A percentile compares a stretch with the other conserved stretches of the same genome.
Evolutionary conservation across 768 basidiomycete genomes (phyloP).

Genomic region (Crassisporium funariophilum): DNA sequence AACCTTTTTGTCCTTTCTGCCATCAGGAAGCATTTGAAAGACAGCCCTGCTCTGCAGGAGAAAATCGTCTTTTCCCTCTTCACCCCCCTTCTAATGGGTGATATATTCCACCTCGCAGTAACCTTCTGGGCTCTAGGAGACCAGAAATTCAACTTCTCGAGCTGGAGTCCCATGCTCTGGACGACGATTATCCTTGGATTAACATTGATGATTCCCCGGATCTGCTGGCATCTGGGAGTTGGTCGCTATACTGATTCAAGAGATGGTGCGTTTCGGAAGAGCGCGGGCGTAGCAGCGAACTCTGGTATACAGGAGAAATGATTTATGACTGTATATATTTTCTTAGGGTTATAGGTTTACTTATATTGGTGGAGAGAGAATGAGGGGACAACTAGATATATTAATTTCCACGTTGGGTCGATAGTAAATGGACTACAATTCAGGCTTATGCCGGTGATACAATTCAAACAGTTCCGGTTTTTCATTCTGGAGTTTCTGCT

Average conservation of each 20-base stretch:
- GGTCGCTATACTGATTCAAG: constrained; percentile 71
- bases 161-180: constrained; percentile 74
- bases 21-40: constrained; percentile 58
- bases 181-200: constrained; percentile 64
- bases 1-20: constrained; percentile 69
- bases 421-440: too few species aligned
- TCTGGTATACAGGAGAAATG: too few species aligned
- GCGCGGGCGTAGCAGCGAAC: too few species aligned
- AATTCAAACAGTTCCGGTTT: not conserved
- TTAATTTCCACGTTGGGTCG: too few species aligned
- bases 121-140: constrained; percentile 82
- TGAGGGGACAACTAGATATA: not conserved
- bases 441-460: too few species aligned
- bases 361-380: too few species aligned
- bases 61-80: constrained; percentile 66
- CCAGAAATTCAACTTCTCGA: constrained; percentile 56
- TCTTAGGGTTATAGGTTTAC: too few species aligned
- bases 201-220: constrained; percentile 65
- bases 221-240: constrained; percentile 75
- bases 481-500: constrained; percentile 2
- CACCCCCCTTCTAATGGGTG: constrained; percentile 69
- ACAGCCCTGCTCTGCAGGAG: constrained; percentile 68
- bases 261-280: constrained; percentile 43
- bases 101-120: constrained; percentile 63
- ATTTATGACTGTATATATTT: too few species aligned